A percentile compares a stretch with the other conserved stretches of the same genome.
Conservation (phyloP, 2,329 filamentous ascomycete species). For the Botrytis hyacinthi region DNA sequence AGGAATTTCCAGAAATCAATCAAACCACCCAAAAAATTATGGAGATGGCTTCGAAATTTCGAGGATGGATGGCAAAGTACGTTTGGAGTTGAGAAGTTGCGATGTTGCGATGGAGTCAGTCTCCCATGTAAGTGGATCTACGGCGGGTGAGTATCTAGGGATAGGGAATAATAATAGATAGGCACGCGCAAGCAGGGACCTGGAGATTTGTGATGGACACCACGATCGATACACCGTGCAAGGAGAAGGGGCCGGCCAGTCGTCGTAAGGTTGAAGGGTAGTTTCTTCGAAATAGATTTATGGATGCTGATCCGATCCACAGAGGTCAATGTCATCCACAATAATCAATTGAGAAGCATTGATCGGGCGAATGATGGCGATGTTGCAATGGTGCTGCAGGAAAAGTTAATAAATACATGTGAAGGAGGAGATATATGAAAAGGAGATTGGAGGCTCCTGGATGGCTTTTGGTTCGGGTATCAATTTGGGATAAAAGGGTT, state of each 20-base stretch:
- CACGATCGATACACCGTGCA: neutral
- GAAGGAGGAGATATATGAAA: neutral
- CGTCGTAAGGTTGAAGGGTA: neutral
- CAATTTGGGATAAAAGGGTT: neutral
- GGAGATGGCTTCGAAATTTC: neutral
- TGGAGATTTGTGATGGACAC: neutral
- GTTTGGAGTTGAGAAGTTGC: neutral
- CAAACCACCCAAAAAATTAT: neutral
- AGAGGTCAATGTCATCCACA: neutral
- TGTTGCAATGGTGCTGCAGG: neutral
- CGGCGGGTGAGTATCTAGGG: neutral
- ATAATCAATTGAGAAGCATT: neutral
- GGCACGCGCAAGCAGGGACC: neutral
- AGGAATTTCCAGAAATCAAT: neutral
- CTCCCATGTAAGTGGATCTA: neutral
- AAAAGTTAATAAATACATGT: neutral
- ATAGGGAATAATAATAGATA: neutral
- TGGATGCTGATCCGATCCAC: neutral
- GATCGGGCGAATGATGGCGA: neutral
- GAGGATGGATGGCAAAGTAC: neutral
- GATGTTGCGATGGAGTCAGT: neutral
- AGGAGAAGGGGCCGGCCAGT: neutral
- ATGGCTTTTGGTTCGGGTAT: neutral
- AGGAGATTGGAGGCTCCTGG: constrained; percentile 2
- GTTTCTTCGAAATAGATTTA: neutral